Percentiles rank a stretch among this genome's conserved stretches.
phyloP scores from a whole-genome alignment of 805 yeast genomes.

The Cyberlindnera mycetangii region DNA sequence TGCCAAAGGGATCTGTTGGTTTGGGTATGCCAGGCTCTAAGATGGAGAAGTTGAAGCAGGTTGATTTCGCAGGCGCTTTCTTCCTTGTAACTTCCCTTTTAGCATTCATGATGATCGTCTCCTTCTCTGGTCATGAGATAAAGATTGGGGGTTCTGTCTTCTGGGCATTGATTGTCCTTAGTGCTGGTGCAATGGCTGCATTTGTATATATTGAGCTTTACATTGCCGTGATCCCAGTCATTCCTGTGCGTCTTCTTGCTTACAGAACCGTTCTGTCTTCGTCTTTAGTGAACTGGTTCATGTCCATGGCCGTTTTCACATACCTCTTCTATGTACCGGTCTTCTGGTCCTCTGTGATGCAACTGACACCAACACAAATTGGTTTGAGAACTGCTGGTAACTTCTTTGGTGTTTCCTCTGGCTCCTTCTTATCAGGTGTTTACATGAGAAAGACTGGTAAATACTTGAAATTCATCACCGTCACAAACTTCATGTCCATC shows the following conservation, averaged over 20 bases:
- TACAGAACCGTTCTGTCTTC: slow-evolving; percentile 62
- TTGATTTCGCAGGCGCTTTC: slow-evolving; percentile 66
- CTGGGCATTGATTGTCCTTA: slow-evolving; percentile 30
- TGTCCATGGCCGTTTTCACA: slow-evolving; percentile 65
- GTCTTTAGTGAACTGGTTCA: slow-evolving; percentile 62
- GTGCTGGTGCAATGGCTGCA: slow-evolving; percentile 31
- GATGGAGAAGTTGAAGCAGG: slow-evolving; percentile 46
- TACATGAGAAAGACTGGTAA: slow-evolving; percentile 67
- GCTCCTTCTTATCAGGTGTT: slow-evolving; percentile 65
- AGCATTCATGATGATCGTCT: slow-evolving; percentile 59
- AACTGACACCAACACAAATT: slow-evolving; percentile 50
- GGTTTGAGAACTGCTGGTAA: slow-evolving; percentile 57
- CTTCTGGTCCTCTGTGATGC: slow-evolving; percentile 53
- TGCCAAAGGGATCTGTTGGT: slow-evolving; percentile 52
- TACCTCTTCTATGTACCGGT: slow-evolving; percentile 70
- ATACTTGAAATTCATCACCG: slow-evolving; percentile 48
- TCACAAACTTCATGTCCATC: slow-evolving; percentile 41
- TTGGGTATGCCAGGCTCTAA: slow-evolving; percentile 44
- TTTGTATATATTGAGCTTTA: slow-evolving; percentile 46
- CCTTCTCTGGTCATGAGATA: slow-evolving; percentile 59
- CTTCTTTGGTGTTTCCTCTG: slow-evolving; percentile 63
- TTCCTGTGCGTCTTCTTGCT: slow-evolving; percentile 54
- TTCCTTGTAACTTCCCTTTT: slow-evolving; percentile 57
- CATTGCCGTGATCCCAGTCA: slow-evolving; percentile 52
- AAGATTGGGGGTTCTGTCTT: slow-evolving; percentile 45